Evolutionary conservation across 441 rosid genomes (phyloP).

Genomic region (Mallotus repandus): DNA sequence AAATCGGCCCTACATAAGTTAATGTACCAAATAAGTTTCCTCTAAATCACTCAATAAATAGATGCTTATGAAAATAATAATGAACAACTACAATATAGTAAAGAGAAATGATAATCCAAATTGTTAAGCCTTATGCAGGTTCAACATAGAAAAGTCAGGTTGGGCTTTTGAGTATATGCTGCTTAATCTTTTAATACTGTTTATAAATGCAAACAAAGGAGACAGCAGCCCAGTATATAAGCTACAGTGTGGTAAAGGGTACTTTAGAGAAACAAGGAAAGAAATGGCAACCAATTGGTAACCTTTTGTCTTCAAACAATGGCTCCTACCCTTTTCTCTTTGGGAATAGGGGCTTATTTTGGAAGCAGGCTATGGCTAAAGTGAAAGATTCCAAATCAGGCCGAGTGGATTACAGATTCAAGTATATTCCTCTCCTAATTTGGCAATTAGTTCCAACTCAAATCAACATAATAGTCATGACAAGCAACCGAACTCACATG

Average conservation of each 20-base stretch:
- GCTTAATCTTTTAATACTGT: not conserved
- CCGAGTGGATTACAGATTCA: no score
- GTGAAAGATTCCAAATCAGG: no score
- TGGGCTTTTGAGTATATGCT: not conserved
- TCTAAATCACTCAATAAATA: slow-evolving; percentile 1
- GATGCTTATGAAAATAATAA: not conserved
- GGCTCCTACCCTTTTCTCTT: not conserved
- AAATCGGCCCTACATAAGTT: slow-evolving; percentile 66
- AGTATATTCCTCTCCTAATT: no score
- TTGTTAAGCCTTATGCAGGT: not conserved
- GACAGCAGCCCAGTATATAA: not conserved
- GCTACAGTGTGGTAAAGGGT: not conserved
- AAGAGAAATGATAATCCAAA: not conserved
- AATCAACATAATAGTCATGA: not conserved
- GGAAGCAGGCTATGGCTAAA: no score
- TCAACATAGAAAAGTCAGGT: not conserved
- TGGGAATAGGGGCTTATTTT: not conserved
- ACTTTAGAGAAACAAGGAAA: not conserved
- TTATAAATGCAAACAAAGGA: not conserved
- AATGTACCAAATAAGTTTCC: slow-evolving; percentile 32
- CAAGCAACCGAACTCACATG: not conserved
- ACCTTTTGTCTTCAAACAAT: not conserved
- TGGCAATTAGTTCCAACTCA: not conserved
- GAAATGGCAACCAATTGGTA: not conserved
- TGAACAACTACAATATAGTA: not conserved